These are phyloP conservation scores for Filosporella fistucella DNA, from an alignment of 495 filamentous ascomycete species.

Conservation along the genomic window DNA sequence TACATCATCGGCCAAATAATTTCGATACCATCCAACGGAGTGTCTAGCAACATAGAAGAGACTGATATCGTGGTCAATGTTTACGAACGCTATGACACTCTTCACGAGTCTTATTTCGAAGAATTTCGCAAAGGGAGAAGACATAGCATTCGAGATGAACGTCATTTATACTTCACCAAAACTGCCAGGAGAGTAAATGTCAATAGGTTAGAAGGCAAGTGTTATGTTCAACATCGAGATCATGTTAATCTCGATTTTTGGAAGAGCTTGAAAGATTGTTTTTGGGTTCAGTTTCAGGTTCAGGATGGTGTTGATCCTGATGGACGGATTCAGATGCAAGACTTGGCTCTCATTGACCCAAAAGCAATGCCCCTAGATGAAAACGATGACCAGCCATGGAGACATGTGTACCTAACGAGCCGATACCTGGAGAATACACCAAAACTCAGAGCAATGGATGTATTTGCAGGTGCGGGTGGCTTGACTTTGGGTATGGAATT, in stretches of 20 bases:
- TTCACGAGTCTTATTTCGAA: neutral
- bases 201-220: constrained; percentile 6
- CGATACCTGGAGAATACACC: neutral
- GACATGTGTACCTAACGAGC: neutral
- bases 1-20: constrained; percentile 9
- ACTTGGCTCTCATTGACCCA: neutral
- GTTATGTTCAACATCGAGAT: constrained; percentile 5
- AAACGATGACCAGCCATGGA: no score
- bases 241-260: constrained; percentile 1
- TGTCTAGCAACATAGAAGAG: neutral
- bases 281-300: constrained; percentile 3
- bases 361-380: no score
- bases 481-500: constrained; percentile 1
- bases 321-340: neutral
- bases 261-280: constrained; percentile 4
- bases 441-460: constrained; percentile 9
- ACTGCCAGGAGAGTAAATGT: neutral
- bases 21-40: neutral
- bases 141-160: constrained; percentile 1
- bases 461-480: constrained; percentile 9
- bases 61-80: neutral
- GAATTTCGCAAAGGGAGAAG: neutral
- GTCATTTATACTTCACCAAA: neutral
- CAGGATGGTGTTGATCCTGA: neutral
- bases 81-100: constrained; percentile 5